These are phyloP conservation scores for Sporothrix protearum DNA, from an alignment of 2,329 filamentous ascomycete genomes.

Conservation along the genomic window DNA sequence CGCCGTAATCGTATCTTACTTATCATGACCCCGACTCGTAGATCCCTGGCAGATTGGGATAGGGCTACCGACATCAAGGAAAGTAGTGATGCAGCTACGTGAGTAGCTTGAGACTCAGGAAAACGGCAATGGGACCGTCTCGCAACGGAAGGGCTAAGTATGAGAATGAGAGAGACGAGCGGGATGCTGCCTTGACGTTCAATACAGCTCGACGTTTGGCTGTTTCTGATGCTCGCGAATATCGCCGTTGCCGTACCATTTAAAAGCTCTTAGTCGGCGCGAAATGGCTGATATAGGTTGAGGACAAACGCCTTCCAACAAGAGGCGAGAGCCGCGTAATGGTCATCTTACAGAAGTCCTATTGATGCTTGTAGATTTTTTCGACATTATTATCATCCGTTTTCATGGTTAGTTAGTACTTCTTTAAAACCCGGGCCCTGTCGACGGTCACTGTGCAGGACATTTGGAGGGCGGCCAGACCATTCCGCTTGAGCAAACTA, in stretches of 20 bases:
- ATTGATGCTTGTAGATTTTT: neutral
- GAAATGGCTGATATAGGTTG: neutral
- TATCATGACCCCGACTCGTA: neutral
- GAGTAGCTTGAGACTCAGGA: neutral
- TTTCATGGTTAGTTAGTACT: neutral
- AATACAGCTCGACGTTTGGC: neutral
- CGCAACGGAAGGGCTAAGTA: neutral
- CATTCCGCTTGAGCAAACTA: neutral
- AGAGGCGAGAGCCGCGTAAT: neutral
- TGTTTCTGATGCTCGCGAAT: neutral
- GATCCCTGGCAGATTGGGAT: conserved; percentile 7
- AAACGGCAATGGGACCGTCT: neutral
- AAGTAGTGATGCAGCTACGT: conserved; percentile 8
- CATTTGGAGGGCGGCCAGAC: neutral
- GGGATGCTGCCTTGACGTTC: neutral
- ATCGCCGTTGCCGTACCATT: neutral
- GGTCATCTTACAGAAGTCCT: neutral
- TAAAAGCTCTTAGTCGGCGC: neutral
- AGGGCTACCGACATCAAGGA: conserved; percentile 7
- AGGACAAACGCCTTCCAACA: neutral
- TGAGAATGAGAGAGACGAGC: neutral
- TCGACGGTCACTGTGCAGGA: neutral
- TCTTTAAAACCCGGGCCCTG: neutral
- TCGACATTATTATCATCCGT: neutral
- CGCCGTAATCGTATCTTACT: neutral